phyloP scores from a whole-genome alignment of 768 basidiomycete species.

The Tricholoma bakamatsutake region DNA sequence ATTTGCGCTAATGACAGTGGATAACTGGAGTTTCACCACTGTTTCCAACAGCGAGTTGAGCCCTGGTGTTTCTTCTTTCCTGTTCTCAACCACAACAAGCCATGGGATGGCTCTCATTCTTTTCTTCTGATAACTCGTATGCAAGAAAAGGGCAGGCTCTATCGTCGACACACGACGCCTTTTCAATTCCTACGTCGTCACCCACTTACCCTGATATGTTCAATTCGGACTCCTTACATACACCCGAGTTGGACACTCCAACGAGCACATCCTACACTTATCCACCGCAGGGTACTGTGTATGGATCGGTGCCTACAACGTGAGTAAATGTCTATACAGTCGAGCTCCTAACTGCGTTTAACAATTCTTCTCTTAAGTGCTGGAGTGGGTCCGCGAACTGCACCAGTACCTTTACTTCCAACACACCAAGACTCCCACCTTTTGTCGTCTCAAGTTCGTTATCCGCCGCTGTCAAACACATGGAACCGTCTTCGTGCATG shows the following conservation, averaged over 20 bases:
- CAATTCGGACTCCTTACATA: constrained; percentile 45
- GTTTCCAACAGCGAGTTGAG: constrained; percentile 1
- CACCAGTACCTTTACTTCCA: constrained; percentile 55
- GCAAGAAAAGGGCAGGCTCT: constrained; percentile 60
- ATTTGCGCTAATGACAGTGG: background rate
- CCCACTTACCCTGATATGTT: constrained; percentile 60
- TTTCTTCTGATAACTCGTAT: constrained; percentile 44
- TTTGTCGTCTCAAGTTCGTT: constrained; percentile 37
- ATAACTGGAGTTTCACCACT: background rate
- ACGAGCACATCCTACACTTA: constrained; percentile 63
- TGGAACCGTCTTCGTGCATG: constrained; percentile 83
- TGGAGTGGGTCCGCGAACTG: constrained; percentile 40
- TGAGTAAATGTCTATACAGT: constrained; percentile 25
- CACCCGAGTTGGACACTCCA: constrained; percentile 43
- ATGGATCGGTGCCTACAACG: constrained; percentile 58
- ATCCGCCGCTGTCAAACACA: constrained; percentile 76
- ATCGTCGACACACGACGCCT: constrained; percentile 80
- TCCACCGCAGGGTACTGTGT: constrained; percentile 60
- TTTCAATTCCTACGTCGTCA: constrained; percentile 75
- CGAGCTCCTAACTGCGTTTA: constrained; percentile 11
- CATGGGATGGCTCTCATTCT: constrained; percentile 77
- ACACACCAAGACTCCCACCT: constrained; percentile 52
- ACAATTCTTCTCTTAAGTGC: constrained; percentile 16
- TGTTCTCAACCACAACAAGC: background rate
- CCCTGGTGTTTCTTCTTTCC: background rate